Percentiles rank a stretch among this genome's conserved stretches.
phyloP scores from a whole-genome alignment of 2,329 filamentous ascomycete species.

The Esteya vermicola region DNA sequence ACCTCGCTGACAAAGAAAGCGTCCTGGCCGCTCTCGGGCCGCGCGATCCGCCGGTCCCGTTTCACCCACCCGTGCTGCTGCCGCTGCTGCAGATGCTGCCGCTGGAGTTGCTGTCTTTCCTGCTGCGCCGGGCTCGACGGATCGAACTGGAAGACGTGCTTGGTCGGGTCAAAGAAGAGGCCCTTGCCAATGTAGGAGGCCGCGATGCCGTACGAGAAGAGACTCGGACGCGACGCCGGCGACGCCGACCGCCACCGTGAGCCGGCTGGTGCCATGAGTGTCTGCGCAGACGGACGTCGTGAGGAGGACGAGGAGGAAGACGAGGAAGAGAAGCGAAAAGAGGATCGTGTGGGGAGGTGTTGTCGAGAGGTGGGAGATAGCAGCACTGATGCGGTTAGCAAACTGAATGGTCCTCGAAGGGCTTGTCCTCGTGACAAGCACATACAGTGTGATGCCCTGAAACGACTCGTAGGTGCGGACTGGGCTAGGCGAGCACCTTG shows the following conservation, averaged over 20 bases:
- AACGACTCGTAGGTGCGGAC: no score
- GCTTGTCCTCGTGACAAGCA: neutral
- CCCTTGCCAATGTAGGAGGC: constrained; percentile 66
- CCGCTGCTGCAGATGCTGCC: no score
- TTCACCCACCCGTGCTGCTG: no score
- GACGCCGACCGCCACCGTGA: neutral
- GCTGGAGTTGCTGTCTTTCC: neutral
- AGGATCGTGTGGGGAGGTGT: no score
- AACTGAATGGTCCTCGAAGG: no score
- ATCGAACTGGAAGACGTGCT: constrained; percentile 60
- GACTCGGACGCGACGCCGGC: neutral
- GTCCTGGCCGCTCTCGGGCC: constrained; percentile 79
- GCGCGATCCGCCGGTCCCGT: constrained; percentile 33
- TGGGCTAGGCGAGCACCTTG: no score
- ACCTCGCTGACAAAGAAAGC: constrained; percentile 83
- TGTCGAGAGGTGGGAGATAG: no score
- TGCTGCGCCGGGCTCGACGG: constrained; percentile 45
- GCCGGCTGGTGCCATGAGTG: neutral
- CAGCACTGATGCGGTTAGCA: no score
- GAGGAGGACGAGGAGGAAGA: neutral
- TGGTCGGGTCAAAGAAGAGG: constrained; percentile 50
- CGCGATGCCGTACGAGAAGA: constrained; percentile 47
- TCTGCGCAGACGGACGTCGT: neutral
- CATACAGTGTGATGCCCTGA: no score
- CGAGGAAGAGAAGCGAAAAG: neutral